These are phyloP conservation scores for Solanum peruvianum DNA, from an alignment of 257 asterid genomes.

Conservation along the genomic window DNA sequence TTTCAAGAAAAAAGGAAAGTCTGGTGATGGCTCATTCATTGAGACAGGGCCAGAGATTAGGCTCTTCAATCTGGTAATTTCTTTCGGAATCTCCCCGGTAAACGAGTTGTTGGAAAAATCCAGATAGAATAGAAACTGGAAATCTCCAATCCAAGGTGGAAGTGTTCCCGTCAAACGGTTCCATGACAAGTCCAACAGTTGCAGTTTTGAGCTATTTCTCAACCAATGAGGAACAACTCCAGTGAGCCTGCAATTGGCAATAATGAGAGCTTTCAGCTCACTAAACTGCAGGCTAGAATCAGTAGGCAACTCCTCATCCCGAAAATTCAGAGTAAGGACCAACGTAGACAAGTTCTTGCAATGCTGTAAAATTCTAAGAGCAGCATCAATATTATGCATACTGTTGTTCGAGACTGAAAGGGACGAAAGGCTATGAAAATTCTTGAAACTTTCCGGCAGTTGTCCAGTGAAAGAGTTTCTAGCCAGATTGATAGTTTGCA, in stretches of 20 bases:
- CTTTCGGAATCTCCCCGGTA: conserved; percentile 48
- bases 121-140: conserved; percentile 52
- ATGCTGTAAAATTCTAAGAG: conserved; percentile 48
- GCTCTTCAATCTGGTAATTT: conserved; percentile 39
- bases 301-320: conserved; percentile 38
- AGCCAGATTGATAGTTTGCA: conserved; percentile 50
- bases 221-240: conserved; percentile 69
- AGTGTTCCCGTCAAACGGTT: conserved; percentile 48
- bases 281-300: conserved; percentile 33
- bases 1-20: conserved; percentile 42
- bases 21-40: conserved; percentile 31
- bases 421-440: conserved; percentile 41
- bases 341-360: conserved; percentile 53
- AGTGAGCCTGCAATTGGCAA: conserved; percentile 62
- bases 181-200: conserved; percentile 68
- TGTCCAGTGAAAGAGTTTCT: conserved; percentile 42
- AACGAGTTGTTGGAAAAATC: conserved; percentile 73
- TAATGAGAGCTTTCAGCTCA: conserved; percentile 44
- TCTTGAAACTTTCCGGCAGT: conserved; percentile 60
- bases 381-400: conserved; percentile 36
- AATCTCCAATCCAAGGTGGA: conserved; percentile 61
- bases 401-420: conserved; percentile 62
- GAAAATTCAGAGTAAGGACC: conserved; percentile 55
- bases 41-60: conserved; percentile 27
- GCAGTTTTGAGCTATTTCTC: conserved; percentile 30